Evolutionary conservation across 225 moss, liverwort and hornwort species (phyloP), one percentile per base, ranked within the genome.

Genomic region (Polytrichum commune): DNA sequence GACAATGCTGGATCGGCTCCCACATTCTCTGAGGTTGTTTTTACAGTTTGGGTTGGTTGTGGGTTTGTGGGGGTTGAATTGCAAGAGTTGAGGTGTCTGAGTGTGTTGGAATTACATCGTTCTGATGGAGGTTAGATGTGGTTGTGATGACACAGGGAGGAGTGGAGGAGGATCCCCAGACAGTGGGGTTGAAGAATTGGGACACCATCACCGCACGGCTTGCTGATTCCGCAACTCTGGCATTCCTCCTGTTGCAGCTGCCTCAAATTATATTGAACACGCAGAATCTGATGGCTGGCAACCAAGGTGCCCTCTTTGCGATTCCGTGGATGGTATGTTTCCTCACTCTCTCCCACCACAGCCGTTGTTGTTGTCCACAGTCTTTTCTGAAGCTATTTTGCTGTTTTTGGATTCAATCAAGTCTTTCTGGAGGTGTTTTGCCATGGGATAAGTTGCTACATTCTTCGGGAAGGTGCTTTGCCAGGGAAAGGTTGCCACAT

Each of bases 271-370:
- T 88, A 5, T 82, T 95, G 27, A 95, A 95, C 74, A 65, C 88
- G 35, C 91, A 87, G 78, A 95, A 95, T 70, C 74, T 95, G 69
- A 67, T 88, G 73, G 81, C 84, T 46, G 84, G 85, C 58, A 92
- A 96, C 33, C 65, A 55, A 27, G 57, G 76, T 46, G 89, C 96
- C 18, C 91, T 96, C 27, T 89, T 78, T 26, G 96, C 96, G 9
- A 75, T 96, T 54, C 96, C 96, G 13, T 96, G 96, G 93, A 92
- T 96, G 96, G 93, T 93, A 72, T 25, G 81, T 27, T 27, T 25
- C 6, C 19, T 46, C 56, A 46, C 46, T 46, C 1, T 46, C n/a
- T 64, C 32, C 19, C 29, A 29, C 26, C 13, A 19, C 24, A 16
- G 4, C 46, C 16, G 46, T 46, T 46, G 46, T 46, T 4, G 8